Evolutionary conservation across 1,284 basidiomycete species (phyloP).

Genomic region (Irpex rosettiformis): DNA sequence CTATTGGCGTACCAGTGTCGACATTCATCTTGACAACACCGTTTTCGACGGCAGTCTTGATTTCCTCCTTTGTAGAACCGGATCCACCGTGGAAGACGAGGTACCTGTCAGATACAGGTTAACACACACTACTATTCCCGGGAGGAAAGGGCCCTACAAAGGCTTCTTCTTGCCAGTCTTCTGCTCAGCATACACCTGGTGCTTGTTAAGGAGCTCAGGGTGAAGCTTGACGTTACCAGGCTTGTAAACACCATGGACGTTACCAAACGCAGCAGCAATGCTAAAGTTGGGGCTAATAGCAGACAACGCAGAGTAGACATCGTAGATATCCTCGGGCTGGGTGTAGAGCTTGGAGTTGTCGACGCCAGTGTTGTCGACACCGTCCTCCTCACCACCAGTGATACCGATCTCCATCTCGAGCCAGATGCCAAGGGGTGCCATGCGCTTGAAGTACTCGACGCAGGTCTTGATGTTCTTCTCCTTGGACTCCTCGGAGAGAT

Average conservation of each 20-base stretch:
- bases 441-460: constrained; percentile 93
- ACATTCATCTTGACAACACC: constrained; percentile 99
- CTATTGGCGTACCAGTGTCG: constrained; percentile 61
- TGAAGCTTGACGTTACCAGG: constrained; percentile 91
- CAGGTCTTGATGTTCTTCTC: constrained; percentile 96
- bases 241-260: constrained; percentile 97
- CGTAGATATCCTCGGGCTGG: constrained; percentile 95
- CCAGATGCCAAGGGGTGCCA: constrained; percentile 93
- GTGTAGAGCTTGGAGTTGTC: constrained; percentile 97
- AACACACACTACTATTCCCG: neutral
- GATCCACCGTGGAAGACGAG: constrained; percentile 99
- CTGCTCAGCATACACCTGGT: constrained; percentile 78
- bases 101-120: constrained; percentile 50
- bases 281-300: constrained; percentile 93
- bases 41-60: constrained; percentile 85
- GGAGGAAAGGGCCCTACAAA: constrained; percentile 59
- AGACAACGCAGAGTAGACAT: constrained; percentile 84
- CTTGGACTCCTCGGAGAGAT: constrained; percentile 97
- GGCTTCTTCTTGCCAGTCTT: constrained; percentile 79
- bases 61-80: constrained; percentile 96
- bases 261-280: constrained; percentile 96
- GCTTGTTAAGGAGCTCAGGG: constrained; percentile 90
- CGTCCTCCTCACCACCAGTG: constrained; percentile 99
- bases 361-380: constrained; percentile 93
- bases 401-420: constrained; percentile 99